Base-by-base conservation (phyloP, 2,329 filamentous ascomycete species). In the Aspergillus cejpii region DNA sequence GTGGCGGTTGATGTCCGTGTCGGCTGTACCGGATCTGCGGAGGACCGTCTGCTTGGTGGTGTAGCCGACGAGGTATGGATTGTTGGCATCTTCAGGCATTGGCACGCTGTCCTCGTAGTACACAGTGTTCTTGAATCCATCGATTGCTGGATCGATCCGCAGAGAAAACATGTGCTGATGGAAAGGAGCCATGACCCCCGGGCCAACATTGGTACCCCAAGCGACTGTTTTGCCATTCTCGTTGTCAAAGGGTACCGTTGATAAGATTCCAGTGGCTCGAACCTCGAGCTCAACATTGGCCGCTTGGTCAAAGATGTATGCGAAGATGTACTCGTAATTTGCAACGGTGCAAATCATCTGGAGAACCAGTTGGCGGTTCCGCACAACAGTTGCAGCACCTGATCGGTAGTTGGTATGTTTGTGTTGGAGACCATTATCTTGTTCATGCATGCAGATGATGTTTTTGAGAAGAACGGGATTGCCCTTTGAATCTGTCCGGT, bases 111-210 rank as follows among this genome's bases (percentile, higher is more conserved):
- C 78, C 45, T 77, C 71, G 56, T 83, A 77, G 44, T 77, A 71
- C 21, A 80, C 62, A 1, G 73, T 67, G 56, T 81, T 80, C 19
- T 68, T 65, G 48, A 73, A 72, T 0, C 80, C 79, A 47, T 78
- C 78, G 39, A 81, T 68, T 51, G 76, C 77, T n/a, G 80, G 79
- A 56, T 83, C 80, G 10, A 83, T 69, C 6, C 80, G 76, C 4
- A 83, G 71, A 3, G 77, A 81, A 68, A 90, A 87, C 62, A 88
- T 84, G 64, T 89, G 85, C 60, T 90, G 85, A 58, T 89, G 85
- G 64, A 85, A 80, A 0, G 74, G 71, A 2, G 82, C 84, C 26
- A 87, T 76, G 12, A 84, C 82, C 34, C 83, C 81, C 0, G 82
- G 81, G 47, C 83, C 80, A 4, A 86, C 81, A 31, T 84, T 76